These are phyloP conservation scores for Verticillium zaregamsianum DNA, from an alignment of 2,329 filamentous ascomycete genomes.

Conservation along the genomic window DNA sequence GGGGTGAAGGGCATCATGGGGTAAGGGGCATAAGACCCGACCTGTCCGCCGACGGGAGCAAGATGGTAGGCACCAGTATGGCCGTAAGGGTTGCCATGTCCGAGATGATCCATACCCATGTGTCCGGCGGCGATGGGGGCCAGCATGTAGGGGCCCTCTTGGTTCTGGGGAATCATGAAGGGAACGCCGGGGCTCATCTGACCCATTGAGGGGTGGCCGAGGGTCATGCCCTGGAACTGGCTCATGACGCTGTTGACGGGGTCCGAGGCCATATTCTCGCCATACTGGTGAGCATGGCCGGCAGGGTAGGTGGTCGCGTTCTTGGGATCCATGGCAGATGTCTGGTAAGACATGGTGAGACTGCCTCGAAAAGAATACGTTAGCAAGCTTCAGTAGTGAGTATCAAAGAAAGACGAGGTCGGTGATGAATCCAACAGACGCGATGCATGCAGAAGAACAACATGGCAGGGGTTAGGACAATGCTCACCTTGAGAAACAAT, in stretches of 20 bases:
- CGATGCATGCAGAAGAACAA: no score
- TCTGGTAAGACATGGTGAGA: conserved; percentile 28
- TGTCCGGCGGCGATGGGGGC: conserved; percentile 30
- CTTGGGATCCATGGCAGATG: conserved; percentile 32
- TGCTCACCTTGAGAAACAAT: background rate
- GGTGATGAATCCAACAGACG: no score
- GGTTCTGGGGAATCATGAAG: conserved; percentile 27
- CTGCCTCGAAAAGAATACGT: background rate
- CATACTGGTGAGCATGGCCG: conserved; percentile 9
- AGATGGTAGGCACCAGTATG: conserved; percentile 31
- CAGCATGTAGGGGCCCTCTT: conserved; percentile 33
- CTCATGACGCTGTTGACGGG: conserved; percentile 6
- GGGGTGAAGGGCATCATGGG: conserved; percentile 48
- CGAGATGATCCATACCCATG: conserved; percentile 26
- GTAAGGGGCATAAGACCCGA: conserved; percentile 27
- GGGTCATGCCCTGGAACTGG: conserved; percentile 24
- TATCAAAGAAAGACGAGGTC: background rate
- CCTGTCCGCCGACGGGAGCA: conserved; percentile 22
- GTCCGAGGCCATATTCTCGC: conserved; percentile 7
- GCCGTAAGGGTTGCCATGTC: conserved; percentile 22
- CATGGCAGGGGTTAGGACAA: no score
- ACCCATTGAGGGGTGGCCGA: conserved; percentile 22
- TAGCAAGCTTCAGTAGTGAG: background rate
- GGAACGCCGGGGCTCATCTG: conserved; percentile 27
- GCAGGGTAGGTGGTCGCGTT: conserved; percentile 18